phyloP scores from a whole-genome alignment of 2,329 filamentous ascomycete species.

The Xylariaceae sp. region DNA sequence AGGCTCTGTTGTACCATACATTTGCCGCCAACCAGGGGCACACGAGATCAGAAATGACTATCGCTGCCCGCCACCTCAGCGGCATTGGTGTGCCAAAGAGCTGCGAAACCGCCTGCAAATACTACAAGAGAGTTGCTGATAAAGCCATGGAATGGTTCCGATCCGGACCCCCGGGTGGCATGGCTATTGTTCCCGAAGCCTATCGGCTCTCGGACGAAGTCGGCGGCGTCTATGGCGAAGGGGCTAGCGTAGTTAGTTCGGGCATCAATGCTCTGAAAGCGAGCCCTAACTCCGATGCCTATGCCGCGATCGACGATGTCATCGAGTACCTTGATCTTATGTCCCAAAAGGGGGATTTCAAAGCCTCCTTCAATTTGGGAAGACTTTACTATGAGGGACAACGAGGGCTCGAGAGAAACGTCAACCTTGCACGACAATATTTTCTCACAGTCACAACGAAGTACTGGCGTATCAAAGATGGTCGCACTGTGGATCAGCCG shows the following conservation, averaged over 20 bases:
- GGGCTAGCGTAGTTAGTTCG: conserved; percentile 86
- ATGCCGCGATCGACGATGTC: conserved; percentile 88
- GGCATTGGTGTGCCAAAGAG: conserved; percentile 85
- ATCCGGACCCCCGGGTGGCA: conserved; percentile 87
- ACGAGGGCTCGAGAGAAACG: conserved; percentile 71
- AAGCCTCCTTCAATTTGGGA: conserved; percentile 83
- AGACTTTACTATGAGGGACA: conserved; percentile 88
- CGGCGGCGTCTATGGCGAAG: conserved; percentile 93
- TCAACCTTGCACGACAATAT: conserved; percentile 74
- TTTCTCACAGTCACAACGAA: conserved; percentile 78
- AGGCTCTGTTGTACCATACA: conserved; percentile 89
- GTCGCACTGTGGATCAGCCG: conserved; percentile 71
- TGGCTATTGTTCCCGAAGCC: conserved; percentile 73
- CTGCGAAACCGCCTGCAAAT: conserved; percentile 81
- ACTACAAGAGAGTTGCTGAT: conserved; percentile 92
- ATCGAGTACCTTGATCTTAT: conserved; percentile 92
- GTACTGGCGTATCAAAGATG: conserved; percentile 77
- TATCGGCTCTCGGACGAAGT: conserved; percentile 88
- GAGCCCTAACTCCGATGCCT: conserved; percentile 74
- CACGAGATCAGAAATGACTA: conserved; percentile 87
- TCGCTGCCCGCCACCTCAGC: conserved; percentile 81
- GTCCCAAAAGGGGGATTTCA: conserved; percentile 86
- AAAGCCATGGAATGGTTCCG: conserved; percentile 88
- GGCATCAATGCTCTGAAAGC: conserved; percentile 78
- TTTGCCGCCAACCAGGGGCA: conserved; percentile 87